Percentiles rank a stretch among this genome's conserved stretches.
These are phyloP conservation scores for Echinochloa phyllopogon DNA, from an alignment of 176 grass and related monocot species.

Conservation along the genomic window DNA sequence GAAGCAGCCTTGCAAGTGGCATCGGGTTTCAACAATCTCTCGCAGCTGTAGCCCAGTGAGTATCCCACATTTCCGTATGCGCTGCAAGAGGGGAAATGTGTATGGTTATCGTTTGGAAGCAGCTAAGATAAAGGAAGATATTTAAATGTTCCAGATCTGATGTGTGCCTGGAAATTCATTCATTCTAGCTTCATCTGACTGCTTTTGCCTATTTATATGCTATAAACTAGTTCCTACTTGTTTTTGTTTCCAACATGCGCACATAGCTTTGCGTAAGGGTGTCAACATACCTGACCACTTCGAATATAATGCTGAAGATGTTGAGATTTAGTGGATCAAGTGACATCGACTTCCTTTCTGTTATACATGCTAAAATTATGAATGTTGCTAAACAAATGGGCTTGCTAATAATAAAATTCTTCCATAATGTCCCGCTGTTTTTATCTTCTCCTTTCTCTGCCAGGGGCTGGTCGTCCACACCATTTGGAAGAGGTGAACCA, in stretches of 20 bases:
- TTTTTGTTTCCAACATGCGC: background rate
- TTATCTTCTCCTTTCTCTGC: constrained; percentile 21
- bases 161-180: background rate
- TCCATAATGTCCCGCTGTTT: background rate
- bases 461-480: background rate
- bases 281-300: constrained; percentile 58
- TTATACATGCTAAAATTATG: constrained; percentile 62
- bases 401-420: constrained; percentile 47
- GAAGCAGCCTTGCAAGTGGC: constrained; percentile 41
- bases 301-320: constrained; percentile 58
- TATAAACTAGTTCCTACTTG: background rate
- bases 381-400: constrained; percentile 49
- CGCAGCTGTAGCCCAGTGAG: constrained; percentile 60
- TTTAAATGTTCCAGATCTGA: background rate
- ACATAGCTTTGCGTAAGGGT: background rate
- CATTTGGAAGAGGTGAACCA: constrained; percentile 6
- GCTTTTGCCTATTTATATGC: background rate
- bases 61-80: constrained; percentile 64
- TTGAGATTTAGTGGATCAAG: constrained; percentile 74
- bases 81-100: constrained; percentile 18
- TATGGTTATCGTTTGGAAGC: background rate
- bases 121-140: background rate
- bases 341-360: constrained; percentile 58
- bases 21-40: constrained; percentile 43
- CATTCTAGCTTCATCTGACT: background rate